Percentiles rank a stretch among this genome's conserved stretches.
These are phyloP conservation scores for Piromyces finnis DNA, from an alignment of 192 early-diverging fungal species.

Conservation along the genomic window DNA sequence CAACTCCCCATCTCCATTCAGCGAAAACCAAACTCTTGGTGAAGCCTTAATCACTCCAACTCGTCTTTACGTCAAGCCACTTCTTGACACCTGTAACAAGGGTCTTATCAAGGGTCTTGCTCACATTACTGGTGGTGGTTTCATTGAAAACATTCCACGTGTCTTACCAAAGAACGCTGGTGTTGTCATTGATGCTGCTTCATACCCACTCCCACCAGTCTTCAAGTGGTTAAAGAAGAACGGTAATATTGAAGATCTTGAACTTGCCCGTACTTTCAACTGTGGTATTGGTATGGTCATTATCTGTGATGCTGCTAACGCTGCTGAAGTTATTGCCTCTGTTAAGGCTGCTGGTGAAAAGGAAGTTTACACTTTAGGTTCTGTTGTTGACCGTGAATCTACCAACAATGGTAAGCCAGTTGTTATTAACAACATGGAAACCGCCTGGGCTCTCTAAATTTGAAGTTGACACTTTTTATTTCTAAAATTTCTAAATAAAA, in stretches of 20 bases:
- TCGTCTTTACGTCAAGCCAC: constrained; percentile 83
- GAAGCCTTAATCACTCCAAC: constrained; percentile 81
- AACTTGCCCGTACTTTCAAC: constrained; percentile 96
- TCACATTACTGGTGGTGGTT: constrained; percentile 97
- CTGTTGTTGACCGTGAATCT: not conserved
- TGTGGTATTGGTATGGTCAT: constrained; percentile 98
- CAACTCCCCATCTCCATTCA: constrained; percentile 67
- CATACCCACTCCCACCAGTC: constrained; percentile 73
- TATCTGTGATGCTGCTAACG: constrained; percentile 12
- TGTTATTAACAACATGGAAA: not conserved
- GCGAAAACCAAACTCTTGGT: constrained; percentile 36
- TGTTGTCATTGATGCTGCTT: constrained; percentile 60
- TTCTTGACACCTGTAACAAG: constrained; percentile 60
- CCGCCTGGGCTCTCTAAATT: not conserved
- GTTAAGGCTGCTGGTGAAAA: not conserved
- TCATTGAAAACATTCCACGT: constrained; percentile 94
- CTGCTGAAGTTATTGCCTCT: not conserved
- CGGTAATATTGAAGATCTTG: constrained; percentile 59
- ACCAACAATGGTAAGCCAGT: not conserved
- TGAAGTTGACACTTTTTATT: not conserved
- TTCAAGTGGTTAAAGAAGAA: constrained; percentile 86
- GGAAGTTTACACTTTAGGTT: not conserved
- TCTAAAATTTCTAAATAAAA: not conserved
- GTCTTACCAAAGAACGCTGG: constrained; percentile 68
- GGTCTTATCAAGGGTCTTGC: constrained; percentile 83